Percentiles rank a stretch among this genome's conserved stretches.
phyloP scores from a whole-genome alignment of 257 asterid species.

The Nicotiana otophora region DNA sequence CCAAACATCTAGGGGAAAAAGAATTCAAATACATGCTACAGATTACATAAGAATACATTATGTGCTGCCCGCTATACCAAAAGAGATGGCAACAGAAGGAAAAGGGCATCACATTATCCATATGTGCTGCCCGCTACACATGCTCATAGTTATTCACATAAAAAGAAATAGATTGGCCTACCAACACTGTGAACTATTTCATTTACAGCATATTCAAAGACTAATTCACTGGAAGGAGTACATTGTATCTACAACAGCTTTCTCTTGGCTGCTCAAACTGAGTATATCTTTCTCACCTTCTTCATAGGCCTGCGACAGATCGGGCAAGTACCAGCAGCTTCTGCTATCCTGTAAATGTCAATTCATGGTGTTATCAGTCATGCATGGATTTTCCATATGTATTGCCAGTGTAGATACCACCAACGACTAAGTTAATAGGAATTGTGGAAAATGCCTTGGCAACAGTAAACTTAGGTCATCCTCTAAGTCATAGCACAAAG shows the following conservation, averaged over 20 bases:
- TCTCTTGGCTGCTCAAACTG: slow-evolving; percentile 44
- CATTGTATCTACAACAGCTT: neutral
- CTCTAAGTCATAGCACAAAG: neutral
- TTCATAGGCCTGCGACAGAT: slow-evolving; percentile 65
- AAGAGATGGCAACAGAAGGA: neutral
- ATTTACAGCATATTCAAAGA: neutral
- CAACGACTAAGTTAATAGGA: neutral
- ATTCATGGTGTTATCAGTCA: neutral
- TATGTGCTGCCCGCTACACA: neutral
- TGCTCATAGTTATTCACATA: too few relatives aligned
- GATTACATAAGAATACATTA: neutral
- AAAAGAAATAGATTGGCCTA: neutral
- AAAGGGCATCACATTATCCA: neutral
- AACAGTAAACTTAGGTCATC: neutral
- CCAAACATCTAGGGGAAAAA: neutral
- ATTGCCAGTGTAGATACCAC: neutral
- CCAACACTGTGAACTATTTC: neutral
- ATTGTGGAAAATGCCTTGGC: neutral
- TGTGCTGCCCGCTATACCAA: neutral
- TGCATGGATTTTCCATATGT: neutral
- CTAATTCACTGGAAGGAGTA: neutral
- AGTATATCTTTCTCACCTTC: slow-evolving; percentile 70
- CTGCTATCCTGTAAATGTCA: slow-evolving; percentile 54
- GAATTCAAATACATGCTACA: neutral
- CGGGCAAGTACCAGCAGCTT: slow-evolving; percentile 67